A percentile compares a stretch with the other conserved stretches of the same genome.
Evolutionary conservation across 768 basidiomycete genomes (phyloP).

Genomic region (Termitomyces eurrhizus): DNA sequence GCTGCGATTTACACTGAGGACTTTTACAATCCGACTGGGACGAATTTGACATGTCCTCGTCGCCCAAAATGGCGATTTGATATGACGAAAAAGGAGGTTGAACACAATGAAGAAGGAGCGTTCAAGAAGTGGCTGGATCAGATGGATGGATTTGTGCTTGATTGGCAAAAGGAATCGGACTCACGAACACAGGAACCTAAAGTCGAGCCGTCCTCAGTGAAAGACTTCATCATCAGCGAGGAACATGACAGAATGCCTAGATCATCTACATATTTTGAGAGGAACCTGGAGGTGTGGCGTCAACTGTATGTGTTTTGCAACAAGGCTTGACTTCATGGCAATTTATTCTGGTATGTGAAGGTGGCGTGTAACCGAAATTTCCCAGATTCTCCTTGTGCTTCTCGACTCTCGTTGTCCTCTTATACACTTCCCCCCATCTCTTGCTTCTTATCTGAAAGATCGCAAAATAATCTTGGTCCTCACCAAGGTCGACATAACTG

Average conservation of each 20-base stretch:
- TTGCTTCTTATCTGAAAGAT: constrained; percentile 58
- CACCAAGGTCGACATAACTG: constrained; percentile 87
- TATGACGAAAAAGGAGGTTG: constrained; percentile 85
- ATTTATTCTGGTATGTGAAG: constrained; percentile 31
- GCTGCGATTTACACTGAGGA: constrained; percentile 31
- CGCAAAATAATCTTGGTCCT: constrained; percentile 67
- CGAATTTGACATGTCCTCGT: constrained; percentile 47
- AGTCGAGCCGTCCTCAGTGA: constrained; percentile 10
- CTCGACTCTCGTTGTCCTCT: constrained; percentile 88
- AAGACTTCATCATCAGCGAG: constrained; percentile 6
- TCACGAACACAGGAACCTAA: constrained; percentile 42
- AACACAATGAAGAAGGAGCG: constrained; percentile 82
- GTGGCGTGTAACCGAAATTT: constrained; percentile 93
- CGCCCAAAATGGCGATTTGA: constrained; percentile 87
- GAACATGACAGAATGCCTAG: constrained; percentile 37
- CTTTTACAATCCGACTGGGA: constrained; percentile 15
- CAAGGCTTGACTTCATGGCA: neutral
- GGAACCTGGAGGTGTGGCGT: constrained; percentile 92
- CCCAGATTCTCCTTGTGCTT: constrained; percentile 82
- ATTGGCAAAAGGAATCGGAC: constrained; percentile 10
- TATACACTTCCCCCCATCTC: constrained; percentile 80
- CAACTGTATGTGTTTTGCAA: constrained; percentile 63
- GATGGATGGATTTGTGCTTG: constrained; percentile 50
- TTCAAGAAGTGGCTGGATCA: constrained; percentile 76
- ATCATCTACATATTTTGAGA: constrained; percentile 80